phyloP scores from a whole-genome alignment of 495 filamentous ascomycete species.

The Stereocaulon alpinum region DNA sequence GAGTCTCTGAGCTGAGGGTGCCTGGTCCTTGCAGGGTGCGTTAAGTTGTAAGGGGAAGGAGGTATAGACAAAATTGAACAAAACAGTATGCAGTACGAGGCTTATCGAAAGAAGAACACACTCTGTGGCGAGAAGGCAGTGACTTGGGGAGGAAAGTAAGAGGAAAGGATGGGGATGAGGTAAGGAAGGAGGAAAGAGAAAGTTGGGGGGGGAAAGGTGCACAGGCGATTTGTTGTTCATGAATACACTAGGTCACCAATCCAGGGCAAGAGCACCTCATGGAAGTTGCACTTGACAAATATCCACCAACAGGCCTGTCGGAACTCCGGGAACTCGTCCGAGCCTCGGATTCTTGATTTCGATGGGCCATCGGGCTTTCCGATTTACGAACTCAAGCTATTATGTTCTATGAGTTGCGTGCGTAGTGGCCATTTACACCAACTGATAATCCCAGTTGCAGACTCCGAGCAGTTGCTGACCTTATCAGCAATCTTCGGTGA shows the following conservation, averaged over 20 bases:
- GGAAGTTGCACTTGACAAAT: conserved; percentile 4
- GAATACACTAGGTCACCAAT: not conserved
- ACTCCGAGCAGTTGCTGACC: not conserved
- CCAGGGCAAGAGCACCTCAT: not conserved
- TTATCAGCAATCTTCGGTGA: not conserved
- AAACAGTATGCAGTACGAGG: not conserved
- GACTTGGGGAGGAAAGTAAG: not conserved
- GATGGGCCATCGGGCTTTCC: too few species aligned
- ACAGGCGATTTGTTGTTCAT: too few species aligned
- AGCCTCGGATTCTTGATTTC: too few species aligned
- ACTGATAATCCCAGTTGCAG: not conserved
- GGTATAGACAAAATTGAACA: not conserved
- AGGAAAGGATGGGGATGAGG: not conserved
- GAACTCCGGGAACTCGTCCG: not conserved
- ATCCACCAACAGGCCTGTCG: not conserved
- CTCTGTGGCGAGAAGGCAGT: too few species aligned
- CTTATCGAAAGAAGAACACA: not conserved
- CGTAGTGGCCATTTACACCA: not conserved
- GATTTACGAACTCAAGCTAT: not conserved
- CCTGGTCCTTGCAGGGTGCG: not conserved
- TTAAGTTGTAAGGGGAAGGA: not conserved
- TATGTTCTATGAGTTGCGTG: not conserved
- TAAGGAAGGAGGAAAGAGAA: not conserved
- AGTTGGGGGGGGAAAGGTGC: not conserved
- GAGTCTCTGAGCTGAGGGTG: not conserved